phyloP scores from a whole-genome alignment of 1,284 basidiomycete genomes.

The Ustilago cynodontis region DNA sequence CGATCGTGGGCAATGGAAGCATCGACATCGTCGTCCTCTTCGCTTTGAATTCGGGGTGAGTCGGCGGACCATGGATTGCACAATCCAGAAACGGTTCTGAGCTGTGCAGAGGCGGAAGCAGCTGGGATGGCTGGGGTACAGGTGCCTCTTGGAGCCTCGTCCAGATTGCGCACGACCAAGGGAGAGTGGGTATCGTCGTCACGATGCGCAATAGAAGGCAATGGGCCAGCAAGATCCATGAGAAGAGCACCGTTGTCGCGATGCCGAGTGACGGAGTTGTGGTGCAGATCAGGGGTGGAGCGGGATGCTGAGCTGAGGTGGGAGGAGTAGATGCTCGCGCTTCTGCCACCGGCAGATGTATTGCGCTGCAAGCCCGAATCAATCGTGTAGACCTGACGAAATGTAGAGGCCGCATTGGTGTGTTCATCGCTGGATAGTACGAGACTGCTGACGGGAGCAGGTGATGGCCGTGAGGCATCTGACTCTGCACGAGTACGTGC shows the following conservation, averaged over 20 bases:
- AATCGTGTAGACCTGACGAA: constrained; percentile 34
- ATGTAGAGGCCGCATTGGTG: constrained; percentile 3
- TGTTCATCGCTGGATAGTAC: constrained; percentile 18
- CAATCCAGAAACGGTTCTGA: constrained; percentile 12
- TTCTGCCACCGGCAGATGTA: constrained; percentile 13
- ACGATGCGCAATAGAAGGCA: constrained; percentile 30
- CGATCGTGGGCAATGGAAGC: constrained; percentile 45
- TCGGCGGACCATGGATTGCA: constrained; percentile 42
- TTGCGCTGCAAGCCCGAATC: constrained; percentile 40
- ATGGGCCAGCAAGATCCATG: constrained; percentile 27
- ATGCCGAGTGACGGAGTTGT: constrained; percentile 35
- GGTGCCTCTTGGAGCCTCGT: constrained; percentile 51
- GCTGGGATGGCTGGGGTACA: constrained; percentile 43
- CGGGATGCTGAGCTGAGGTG: constrained; percentile 47
- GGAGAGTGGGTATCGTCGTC: constrained; percentile 8
- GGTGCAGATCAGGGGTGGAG: constrained; percentile 41
- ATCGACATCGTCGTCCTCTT: constrained; percentile 46
- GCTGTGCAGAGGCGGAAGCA: constrained; percentile 28
- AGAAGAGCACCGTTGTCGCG: constrained; percentile 38
- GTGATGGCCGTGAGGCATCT: constrained; percentile 23
- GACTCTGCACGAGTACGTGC: constrained; percentile 28
- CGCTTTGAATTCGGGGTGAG: constrained; percentile 24
- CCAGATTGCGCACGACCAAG: constrained; percentile 54
- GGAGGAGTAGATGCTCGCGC: constrained; percentile 40
- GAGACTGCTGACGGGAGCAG: constrained; percentile 36